Conservation (phyloP, 495 filamentous ascomycete species). For the Penicillium odoratum region DNA sequence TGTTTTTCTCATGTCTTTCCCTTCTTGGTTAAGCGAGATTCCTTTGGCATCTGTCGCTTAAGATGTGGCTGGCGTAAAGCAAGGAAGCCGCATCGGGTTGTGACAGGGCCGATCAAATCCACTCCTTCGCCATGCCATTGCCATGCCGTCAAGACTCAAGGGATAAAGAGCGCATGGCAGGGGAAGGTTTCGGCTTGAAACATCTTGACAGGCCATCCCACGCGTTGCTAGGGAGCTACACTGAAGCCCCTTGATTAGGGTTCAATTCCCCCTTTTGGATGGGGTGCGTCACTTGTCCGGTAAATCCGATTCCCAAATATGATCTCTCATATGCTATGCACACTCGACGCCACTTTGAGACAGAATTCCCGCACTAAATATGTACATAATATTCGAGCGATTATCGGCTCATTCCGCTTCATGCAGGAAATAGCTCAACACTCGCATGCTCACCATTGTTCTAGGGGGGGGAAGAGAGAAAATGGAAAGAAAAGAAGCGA, state of each 20-base stretch:
- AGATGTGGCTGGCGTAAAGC: conserved; percentile 2
- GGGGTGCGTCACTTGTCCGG: not conserved
- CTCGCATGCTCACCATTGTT: not conserved
- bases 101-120: conserved; percentile 26
- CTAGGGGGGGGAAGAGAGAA: not conserved
- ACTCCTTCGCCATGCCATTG: conserved; percentile 6
- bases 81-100: conserved; percentile 15
- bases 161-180: conserved; percentile 16
- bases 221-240: conserved; percentile 8
- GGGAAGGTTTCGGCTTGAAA: conserved; percentile 15
- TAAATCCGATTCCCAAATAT: conserved; percentile 12
- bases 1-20: not conserved
- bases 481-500: not conserved
- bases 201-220: conserved; percentile 18
- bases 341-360: conserved; percentile 13
- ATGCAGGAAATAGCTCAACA: conserved; percentile 9
- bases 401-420: conserved; percentile 19
- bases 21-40: not conserved
- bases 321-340: conserved; percentile 31
- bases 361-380: conserved; percentile 20
- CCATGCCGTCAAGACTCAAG: conserved; percentile 21
- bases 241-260: not conserved
- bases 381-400: conserved; percentile 13
- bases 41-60: not conserved
- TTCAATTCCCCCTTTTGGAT: conserved; percentile 1